A percentile compares a stretch with the other conserved stretches of the same genome.
These are phyloP conservation scores for Astrephomene gubernaculifera DNA, from an alignment of 139 green algal species.

Conservation along the genomic window DNA sequence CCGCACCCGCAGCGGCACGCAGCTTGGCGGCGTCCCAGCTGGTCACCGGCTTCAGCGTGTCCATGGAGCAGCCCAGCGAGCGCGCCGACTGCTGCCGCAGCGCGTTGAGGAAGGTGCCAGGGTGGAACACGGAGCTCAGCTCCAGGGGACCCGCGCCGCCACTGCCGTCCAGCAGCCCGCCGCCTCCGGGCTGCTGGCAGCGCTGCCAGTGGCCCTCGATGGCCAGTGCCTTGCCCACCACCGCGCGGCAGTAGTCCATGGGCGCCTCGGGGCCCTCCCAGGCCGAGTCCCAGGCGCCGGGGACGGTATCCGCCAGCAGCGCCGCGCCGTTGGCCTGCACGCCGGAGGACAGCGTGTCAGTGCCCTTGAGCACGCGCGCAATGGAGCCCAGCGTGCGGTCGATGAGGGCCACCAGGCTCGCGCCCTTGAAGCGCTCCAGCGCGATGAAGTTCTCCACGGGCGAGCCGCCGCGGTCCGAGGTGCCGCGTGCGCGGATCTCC, in stretches of 20 bases:
- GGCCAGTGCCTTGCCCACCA: slow-evolving; percentile 58
- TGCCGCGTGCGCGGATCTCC: slow-evolving; percentile 33
- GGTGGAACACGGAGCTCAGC: slow-evolving; percentile 71
- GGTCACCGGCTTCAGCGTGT: slow-evolving; percentile 72
- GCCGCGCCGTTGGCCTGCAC: slow-evolving; percentile 53
- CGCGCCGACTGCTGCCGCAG: slow-evolving; percentile 76
- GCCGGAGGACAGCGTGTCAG: slow-evolving; percentile 37
- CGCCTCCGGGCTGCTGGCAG: slow-evolving; percentile 13
- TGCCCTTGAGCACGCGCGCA: slow-evolving; percentile 57
- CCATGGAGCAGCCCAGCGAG: slow-evolving; percentile 56
- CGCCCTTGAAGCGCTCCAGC: slow-evolving; percentile 62
- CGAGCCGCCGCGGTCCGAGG: slow-evolving; percentile 2
- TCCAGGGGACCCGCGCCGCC: slow-evolving; percentile 52
- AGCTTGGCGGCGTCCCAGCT: slow-evolving; percentile 65
- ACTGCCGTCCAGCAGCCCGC: slow-evolving; percentile 41
- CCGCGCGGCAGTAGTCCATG: slow-evolving; percentile 67
- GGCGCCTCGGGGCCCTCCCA: slow-evolving; percentile 74
- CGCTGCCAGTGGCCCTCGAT: slow-evolving; percentile 57
- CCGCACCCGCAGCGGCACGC: background rate
- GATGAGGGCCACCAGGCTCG: slow-evolving; percentile 58
- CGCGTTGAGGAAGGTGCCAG: slow-evolving; percentile 79
- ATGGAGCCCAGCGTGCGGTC: slow-evolving; percentile 56
- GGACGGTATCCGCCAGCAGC: slow-evolving; percentile 70
- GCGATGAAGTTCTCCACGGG: slow-evolving; percentile 72
- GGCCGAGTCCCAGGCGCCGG: slow-evolving; percentile 65